Base-by-base conservation (phyloP, 2,329 filamentous ascomycete species). In the Venturiaceae sp. region DNA sequence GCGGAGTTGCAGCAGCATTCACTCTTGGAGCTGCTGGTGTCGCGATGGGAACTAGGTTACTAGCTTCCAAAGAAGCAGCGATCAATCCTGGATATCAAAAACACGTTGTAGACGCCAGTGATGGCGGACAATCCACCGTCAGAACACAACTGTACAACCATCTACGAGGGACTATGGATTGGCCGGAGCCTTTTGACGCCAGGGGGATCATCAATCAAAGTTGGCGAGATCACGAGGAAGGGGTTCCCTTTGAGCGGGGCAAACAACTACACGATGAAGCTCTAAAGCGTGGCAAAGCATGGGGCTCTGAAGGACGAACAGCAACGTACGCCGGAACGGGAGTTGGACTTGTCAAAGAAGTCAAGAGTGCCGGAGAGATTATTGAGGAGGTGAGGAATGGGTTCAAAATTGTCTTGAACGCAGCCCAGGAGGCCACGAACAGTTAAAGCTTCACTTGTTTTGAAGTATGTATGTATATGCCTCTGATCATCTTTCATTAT, bases 291-390 rank as follows among this genome's bases (percentile, higher is more conserved):
- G 58, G 6, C 6, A n/a, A 41, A 14, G 58, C 79, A 54, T 79
- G 80, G 79, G 82, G 80, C 23, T 70, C 69, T 0, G 68, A 76
- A 11, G 81, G 76, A 3, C 74, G 83, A 60, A 72, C 85, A 72
- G 83, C 81, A 5, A 81, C 81, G 9, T 86, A 85, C 74, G 83
- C 82, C 14, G 83, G 84, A 3, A 80, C 80, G 23, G 83, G 77
- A 0, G 78, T 86, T 14, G 83, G 83, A 0, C 70, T 86, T 61
- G 74, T 85, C 1, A 78, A 69, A 47, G 69, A 76, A 39, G 71
- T 81, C 1, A 74, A 74, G 62, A 66, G 71, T 13, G 82, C 81
- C 2, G 73, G 67, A 14, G 75, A 80, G 9, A 81, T 86, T 64
- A 76, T 83, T 3, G 67, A 68, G 52, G 75, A 79, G 60, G 69